Conservation (phyloP, 306 rosid genomes). For the Sindora glabra region DNA sequence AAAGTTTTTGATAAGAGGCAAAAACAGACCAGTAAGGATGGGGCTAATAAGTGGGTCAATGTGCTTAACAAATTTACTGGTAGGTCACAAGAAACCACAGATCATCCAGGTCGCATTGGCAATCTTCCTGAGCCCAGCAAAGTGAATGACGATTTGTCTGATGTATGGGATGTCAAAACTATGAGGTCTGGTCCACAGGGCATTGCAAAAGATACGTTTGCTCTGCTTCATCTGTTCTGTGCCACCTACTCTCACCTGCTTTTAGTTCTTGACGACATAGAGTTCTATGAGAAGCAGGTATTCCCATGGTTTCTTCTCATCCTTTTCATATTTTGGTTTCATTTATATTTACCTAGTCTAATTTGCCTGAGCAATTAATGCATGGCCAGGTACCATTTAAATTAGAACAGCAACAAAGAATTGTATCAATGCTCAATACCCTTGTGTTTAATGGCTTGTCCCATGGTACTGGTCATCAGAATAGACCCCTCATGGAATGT, state of each 20-base stretch:
- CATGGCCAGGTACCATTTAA: constrained; percentile 74
- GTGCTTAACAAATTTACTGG: constrained; percentile 71
- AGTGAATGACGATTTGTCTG: constrained; percentile 39
- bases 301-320: neutral
- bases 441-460: constrained; percentile 82
- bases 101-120: constrained; percentile 20
- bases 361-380: constrained; percentile 23
- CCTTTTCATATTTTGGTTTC: neutral
- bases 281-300: constrained; percentile 96
- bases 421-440: constrained; percentile 80
- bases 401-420: constrained; percentile 79
- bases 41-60: constrained; percentile 66
- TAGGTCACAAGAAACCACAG: constrained; percentile 47
- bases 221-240: constrained; percentile 85
- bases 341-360: constrained; percentile 3
- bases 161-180: constrained; percentile 71
- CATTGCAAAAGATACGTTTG: constrained; percentile 56
- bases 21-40: constrained; percentile 50
- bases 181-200: constrained; percentile 78
- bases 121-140: constrained; percentile 41
- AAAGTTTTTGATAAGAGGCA: constrained; percentile 38
- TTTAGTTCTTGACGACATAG: constrained; percentile 92
- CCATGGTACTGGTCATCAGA: constrained; percentile 44
- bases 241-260: constrained; percentile 90
- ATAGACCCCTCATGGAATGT: constrained; percentile 66